Percentiles rank a stretch among this genome's conserved stretches.
phyloP scores from a whole-genome alignment of 345 rosid genomes.

The Euphorbia peplus region DNA sequence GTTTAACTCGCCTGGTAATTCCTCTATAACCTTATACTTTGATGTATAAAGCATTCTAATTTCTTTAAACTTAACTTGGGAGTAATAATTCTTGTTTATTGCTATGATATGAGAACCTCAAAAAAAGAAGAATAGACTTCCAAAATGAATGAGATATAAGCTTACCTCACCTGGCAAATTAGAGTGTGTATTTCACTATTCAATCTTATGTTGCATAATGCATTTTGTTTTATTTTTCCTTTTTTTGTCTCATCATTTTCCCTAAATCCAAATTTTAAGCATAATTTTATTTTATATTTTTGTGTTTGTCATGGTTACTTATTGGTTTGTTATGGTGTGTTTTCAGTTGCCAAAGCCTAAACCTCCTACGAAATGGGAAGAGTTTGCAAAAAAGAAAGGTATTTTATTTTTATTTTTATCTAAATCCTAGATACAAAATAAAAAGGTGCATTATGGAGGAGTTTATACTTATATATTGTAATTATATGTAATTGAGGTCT shows the following conservation, averaged over 20 bases:
- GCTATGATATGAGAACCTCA: neutral
- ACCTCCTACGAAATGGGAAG: constrained; percentile 27
- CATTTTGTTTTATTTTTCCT: neutral
- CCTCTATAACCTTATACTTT: neutral
- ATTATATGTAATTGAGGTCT: neutral
- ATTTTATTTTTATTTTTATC: neutral
- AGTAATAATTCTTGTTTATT: neutral
- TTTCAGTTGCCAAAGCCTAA: constrained; percentile 26
- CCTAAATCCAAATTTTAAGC: neutral
- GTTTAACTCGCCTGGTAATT: neutral
- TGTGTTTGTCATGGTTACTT: neutral
- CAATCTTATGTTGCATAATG: neutral
- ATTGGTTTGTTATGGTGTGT: neutral
- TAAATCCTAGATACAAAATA: neutral
- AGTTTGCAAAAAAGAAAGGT: constrained; percentile 26
- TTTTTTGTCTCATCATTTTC: neutral
- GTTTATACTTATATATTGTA: neutral
- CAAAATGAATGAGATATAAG: neutral
- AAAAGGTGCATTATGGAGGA: neutral
- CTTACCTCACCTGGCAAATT: neutral
- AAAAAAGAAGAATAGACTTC: neutral
- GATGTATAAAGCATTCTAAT: no score
- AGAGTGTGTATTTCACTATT: neutral
- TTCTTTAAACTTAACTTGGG: no score
- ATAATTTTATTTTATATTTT: neutral